Evolutionary conservation across 306 rosid species (phyloP), one percentile per base, ranked within the genome.

Genomic region (Argentina anserina): DNA sequence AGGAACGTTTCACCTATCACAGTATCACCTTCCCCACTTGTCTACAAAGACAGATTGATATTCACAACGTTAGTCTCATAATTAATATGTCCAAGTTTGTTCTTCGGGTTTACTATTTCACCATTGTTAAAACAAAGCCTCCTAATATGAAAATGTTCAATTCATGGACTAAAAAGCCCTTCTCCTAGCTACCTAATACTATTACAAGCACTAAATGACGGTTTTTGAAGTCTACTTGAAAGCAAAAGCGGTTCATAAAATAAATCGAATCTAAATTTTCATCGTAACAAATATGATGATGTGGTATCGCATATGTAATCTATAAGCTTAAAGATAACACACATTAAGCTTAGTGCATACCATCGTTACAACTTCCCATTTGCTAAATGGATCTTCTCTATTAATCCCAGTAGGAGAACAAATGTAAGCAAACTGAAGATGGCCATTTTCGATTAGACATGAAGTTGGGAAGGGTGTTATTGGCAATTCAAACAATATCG

Each of bases 11-110:
- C 76, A 75, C 70, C 83, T 78, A 58, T 58, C 63, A 56, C 37
- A 67, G 82, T 78, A 58, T 58, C 65, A 83, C 86, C 96, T 84
- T 73, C 88, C 93, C 74, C 53, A 26, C 96, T 92, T 92, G 77
- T 73, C 58, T 59, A 36, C 79, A 62, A 89, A 86, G 90, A 46
- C 75, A 81, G 49, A 3, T 67, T 45, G 42, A 60, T 14, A 42
- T 34, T 6, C 36, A 25, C 66, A 7, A 62, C 36, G 28, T 62
- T 62, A 62, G 23, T 28, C 63, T 58, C 63, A 21, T 52, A 36
- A 17, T 56, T 56, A 3, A 9, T 13, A 56, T 29, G 18, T 12
- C 13, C n/a, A 31, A 2, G 40, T 31, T 31, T 31, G 31, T 31
- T 60, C 7, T 29, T 58, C 13, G 29, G 31, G 28, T 28, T 58